A percentile compares a stretch with the other conserved stretches of the same genome.
Evolutionary conservation across 306 rosid genomes (phyloP).

Genomic region (Benincasa hispida): DNA sequence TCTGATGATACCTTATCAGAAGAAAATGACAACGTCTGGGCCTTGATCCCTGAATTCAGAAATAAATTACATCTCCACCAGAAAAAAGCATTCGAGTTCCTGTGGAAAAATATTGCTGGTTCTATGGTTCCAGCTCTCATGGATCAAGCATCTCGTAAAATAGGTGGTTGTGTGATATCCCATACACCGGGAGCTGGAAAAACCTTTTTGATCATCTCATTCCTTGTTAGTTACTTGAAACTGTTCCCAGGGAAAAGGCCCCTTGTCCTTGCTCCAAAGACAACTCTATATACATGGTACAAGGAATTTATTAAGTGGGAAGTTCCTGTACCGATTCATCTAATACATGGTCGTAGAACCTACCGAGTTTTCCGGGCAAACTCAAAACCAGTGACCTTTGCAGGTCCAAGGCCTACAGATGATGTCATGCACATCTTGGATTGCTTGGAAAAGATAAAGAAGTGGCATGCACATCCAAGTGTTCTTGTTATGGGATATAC

Average conservation of each 20-base stretch:
- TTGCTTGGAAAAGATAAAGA: constrained; percentile 62
- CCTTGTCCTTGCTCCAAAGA: constrained; percentile 74
- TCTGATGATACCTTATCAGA: constrained; percentile 27
- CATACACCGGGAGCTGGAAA: constrained; percentile 94
- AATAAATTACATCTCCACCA: constrained; percentile 53
- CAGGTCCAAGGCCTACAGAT: constrained; percentile 39
- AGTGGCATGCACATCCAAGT: constrained; percentile 84
- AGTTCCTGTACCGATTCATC: constrained; percentile 62
- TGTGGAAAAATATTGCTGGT: constrained; percentile 74
- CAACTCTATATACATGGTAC: constrained; percentile 79
- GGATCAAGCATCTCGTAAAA: constrained; percentile 31
- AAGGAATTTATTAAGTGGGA: constrained; percentile 81
- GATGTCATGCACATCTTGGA: constrained; percentile 71
- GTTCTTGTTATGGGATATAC: constrained; percentile 95
- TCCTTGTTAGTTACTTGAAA: constrained; percentile 70
- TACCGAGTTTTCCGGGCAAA: constrained; percentile 29
- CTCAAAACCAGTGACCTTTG: constrained; percentile 23
- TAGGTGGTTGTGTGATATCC: constrained; percentile 87
- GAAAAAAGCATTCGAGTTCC: constrained; percentile 79
- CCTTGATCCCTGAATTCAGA: constrained; percentile 34
- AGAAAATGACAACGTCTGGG: constrained; percentile 68
- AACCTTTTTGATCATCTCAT: constrained; percentile 67
- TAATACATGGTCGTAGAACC: constrained; percentile 59
- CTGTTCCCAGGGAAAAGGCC: constrained; percentile 71
- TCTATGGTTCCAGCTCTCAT: constrained; percentile 42